Evolutionary conservation across 306 rosid species (phyloP), one percentile per base, ranked within the genome.

Genomic region (Quercus agrifolia): DNA sequence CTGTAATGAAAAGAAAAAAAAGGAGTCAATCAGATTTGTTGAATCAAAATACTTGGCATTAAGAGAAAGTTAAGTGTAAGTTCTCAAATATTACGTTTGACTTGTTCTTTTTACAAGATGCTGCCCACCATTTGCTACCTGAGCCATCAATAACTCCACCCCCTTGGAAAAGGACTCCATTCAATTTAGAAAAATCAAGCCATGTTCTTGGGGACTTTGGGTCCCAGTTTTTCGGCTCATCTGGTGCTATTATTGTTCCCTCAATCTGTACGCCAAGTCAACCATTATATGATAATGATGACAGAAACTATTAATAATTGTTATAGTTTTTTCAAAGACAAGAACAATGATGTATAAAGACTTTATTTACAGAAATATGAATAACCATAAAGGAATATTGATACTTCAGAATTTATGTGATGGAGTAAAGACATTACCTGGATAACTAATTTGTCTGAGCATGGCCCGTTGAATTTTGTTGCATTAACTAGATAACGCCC

Each of bases 81-180:
- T 66, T 61, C 57, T 38, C 57, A 70, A 76, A 33, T 38, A 4
- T 78, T 91, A 96, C 99, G 80, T 90, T 96, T 59, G 97, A 56
- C 84, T 88, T 96, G 89, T 96, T 91, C 86, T 84, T 96, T 83
- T 96, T 96, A 87, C 99, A 96, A 71, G 99, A 96, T 79, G 97
- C 89, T 41, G 94, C 96, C 99, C 99, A 96, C 99, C 99, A 96
- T 90, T 96, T 96, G 75, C 90, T 91, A 12, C 99, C 99, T 11
- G 99, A 93, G 79, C 99, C 99, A 56, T 96, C 98, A 28, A 96
- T 96, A 52, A 91, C 85, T 58, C 99, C 99, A 75, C 69, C 44
- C 5, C 99, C 99, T 89, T 91, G 98, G 81, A 96, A 96, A 75
- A 82, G 66, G 80, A 82, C 89, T 79, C 90, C 87, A 1, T 75